Conservation (phyloP, 495 filamentous ascomycete genomes). For the Penicillium atrosanguineum region DNA sequence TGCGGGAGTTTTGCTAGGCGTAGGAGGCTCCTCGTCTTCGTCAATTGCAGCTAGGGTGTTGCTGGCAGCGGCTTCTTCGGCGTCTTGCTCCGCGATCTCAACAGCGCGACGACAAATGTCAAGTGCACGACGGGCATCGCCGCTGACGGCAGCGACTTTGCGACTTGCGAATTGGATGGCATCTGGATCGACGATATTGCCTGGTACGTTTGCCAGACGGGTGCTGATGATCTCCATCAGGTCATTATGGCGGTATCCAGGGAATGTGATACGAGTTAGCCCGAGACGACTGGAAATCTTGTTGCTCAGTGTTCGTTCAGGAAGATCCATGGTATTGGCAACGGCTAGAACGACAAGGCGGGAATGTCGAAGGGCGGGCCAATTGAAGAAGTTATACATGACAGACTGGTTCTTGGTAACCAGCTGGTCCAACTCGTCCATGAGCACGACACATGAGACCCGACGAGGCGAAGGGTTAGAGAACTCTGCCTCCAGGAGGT, state of each 20-base stretch:
- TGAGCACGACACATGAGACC: conserved; percentile 94
- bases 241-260: conserved; percentile 94
- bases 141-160: conserved; percentile 95
- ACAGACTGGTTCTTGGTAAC: conserved; percentile 97
- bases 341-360: conserved; percentile 94
- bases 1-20: conserved; percentile 45
- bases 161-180: conserved; percentile 94
- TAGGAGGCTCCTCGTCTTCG: conserved; percentile 40
- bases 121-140: conserved; percentile 86
- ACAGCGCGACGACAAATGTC: conserved; percentile 97
- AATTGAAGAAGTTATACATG: conserved; percentile 99
- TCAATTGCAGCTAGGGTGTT: conserved; percentile 18
- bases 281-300: conserved; percentile 94
- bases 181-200: conserved; percentile 87
- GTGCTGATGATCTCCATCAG: conserved; percentile 97
- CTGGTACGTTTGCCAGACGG: conserved; percentile 79
- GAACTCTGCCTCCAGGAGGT: conserved; percentile 90
- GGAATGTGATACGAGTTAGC: conserved; percentile 89
- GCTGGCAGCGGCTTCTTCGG: conserved; percentile 42
- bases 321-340: conserved; percentile 98
- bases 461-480: conserved; percentile 81
- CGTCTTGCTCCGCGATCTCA: conserved; percentile 80
- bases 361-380: conserved; percentile 90
- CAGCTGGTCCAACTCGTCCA: conserved; percentile 98
- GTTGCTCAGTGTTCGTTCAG: conserved; percentile 93